Percentiles rank a stretch among this genome's conserved stretches.
Conservation (phyloP, 1,139 yeast species). For the Protomyces inundatus region DNA sequence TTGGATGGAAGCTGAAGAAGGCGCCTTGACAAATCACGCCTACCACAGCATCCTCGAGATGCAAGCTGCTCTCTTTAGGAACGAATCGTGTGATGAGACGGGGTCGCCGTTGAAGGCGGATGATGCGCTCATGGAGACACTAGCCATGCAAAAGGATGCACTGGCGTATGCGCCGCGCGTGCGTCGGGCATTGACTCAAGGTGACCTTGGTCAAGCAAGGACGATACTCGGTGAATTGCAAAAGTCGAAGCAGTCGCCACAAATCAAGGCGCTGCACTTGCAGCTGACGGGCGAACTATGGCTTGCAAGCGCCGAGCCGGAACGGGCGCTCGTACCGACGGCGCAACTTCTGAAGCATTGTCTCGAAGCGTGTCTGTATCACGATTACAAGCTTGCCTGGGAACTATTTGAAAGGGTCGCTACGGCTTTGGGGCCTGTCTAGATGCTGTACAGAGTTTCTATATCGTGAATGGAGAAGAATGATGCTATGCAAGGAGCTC, state of each 20-base stretch:
- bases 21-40: not conserved
- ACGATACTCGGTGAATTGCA: not conserved
- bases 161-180: conserved; percentile 4
- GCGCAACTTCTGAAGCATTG: not conserved
- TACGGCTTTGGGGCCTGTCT: not conserved
- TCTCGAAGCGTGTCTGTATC: not conserved
- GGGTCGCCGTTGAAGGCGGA: not conserved
- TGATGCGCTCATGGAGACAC: conserved; percentile 2
- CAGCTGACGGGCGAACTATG: conserved; percentile 2
- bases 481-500: not conserved
- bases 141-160: conserved; percentile 6
- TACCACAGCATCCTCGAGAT: not conserved
- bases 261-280: not conserved
- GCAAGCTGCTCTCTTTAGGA: conserved; percentile 4
- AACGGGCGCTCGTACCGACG: conserved; percentile 2
- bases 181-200: not conserved
- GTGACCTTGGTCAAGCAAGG: not conserved
- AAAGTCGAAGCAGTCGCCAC: not conserved
- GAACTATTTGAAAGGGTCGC: not conserved
- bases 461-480: too few species aligned
- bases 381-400: not conserved
- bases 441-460: not conserved
- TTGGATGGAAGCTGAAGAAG: not conserved
- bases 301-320: conserved; percentile 10
- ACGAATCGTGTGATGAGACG: not conserved